Conservation (phyloP, 2,329 filamentous ascomycete species). For the Colletotrichum orbiculare region DNA sequence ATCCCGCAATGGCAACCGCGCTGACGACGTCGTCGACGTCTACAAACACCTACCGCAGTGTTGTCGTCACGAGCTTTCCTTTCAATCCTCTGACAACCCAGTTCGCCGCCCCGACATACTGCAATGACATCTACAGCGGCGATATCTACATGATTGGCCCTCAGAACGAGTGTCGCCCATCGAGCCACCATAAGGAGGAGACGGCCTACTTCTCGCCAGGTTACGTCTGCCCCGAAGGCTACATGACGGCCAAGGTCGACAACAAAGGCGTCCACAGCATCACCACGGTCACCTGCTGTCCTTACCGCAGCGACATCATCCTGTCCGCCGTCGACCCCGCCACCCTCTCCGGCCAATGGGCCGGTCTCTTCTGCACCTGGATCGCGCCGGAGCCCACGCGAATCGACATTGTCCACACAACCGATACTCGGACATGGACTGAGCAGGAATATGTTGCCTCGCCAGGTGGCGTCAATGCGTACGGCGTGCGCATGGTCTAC, state of each 20-base stretch:
- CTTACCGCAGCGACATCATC: constrained; percentile 35
- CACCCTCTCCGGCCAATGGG: constrained; percentile 34
- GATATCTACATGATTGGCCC: constrained; percentile 36
- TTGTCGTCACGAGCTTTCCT: constrained; percentile 32
- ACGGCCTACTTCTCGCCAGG: constrained; percentile 34
- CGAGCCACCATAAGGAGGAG: constrained; percentile 31
- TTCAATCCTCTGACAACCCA: constrained; percentile 37
- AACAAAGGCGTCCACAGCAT: constrained; percentile 38
- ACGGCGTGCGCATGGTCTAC: constrained; percentile 42
- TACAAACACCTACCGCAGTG: constrained; percentile 18
- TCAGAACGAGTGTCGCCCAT: constrained; percentile 36
- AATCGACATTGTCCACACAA: constrained; percentile 36
- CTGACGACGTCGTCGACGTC: constrained; percentile 7
- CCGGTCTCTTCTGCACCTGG: constrained; percentile 40
- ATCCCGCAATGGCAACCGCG: constrained; percentile 17
- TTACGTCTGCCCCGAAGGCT: constrained; percentile 24
- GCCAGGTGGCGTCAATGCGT: constrained; percentile 39
- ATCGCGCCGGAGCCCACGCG: constrained; percentile 32
- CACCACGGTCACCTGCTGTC: constrained; percentile 43
- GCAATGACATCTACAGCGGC: constrained; percentile 32
- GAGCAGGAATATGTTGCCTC: constrained; percentile 23
- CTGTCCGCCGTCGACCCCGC: constrained; percentile 39
- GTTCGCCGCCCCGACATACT: constrained; percentile 33
- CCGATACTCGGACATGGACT: constrained; percentile 32
- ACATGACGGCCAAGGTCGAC: constrained; percentile 39